phyloP scores from a whole-genome alignment of 2,329 filamentous ascomycete genomes.

The Xylaria sp. region DNA sequence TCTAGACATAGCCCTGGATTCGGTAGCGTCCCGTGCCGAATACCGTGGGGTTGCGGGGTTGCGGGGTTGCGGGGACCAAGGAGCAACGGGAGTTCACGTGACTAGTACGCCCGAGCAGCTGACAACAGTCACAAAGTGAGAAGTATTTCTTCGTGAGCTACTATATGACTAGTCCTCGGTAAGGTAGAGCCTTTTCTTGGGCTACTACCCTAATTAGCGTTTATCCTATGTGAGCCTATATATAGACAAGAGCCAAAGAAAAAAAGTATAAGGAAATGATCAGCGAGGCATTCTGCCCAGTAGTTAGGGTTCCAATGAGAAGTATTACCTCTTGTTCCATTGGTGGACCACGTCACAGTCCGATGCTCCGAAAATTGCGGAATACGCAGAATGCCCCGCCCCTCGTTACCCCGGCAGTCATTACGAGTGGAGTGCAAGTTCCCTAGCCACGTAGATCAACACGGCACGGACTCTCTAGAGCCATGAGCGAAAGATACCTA shows the following conservation, averaged over 20 bases:
- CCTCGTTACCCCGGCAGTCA: neutral
- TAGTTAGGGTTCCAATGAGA: neutral
- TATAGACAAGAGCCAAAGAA: neutral
- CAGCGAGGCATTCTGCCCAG: neutral
- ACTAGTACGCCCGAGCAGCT: neutral
- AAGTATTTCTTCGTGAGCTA: too few species aligned
- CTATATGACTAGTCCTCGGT: too few species aligned
- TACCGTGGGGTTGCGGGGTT: too few species aligned
- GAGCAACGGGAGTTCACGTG: neutral
- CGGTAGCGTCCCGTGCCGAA: constrained; percentile 1
- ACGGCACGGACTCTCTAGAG: neutral
- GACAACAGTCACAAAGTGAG: too few species aligned
- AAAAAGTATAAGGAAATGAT: neutral
- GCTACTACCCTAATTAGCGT: too few species aligned
- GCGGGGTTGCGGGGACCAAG: neutral
- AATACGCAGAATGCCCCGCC: constrained; percentile 2
- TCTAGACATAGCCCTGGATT: too few species aligned
- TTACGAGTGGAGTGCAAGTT: neutral
- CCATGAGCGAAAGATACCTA: neutral
- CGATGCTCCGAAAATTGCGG: neutral
- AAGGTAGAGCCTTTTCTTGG: too few species aligned
- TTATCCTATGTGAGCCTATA: too few species aligned
- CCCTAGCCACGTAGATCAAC: too few species aligned
- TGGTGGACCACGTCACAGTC: neutral
- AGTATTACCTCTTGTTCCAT: neutral